Evolutionary conservation across 2,329 filamentous ascomycete species (phyloP).

Genomic region (Apiospora pterosperma): DNA sequence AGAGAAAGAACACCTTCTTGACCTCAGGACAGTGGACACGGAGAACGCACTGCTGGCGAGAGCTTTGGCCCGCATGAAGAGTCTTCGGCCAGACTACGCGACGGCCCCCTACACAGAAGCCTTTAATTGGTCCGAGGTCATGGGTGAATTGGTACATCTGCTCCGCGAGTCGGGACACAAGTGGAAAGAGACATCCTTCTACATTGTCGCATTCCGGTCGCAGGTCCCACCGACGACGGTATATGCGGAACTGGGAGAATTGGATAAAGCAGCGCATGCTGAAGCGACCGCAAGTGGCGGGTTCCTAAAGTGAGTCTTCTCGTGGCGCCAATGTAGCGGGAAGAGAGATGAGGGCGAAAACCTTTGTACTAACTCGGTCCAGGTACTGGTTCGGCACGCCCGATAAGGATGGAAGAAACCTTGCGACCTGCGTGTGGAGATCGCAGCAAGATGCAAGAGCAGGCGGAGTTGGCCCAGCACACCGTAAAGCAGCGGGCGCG

Average conservation of each 20-base stretch:
- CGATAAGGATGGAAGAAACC: constrained; percentile 66
- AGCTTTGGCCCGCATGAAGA: constrained; percentile 63
- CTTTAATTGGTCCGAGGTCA: constrained; percentile 72
- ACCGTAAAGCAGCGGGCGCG: constrained; percentile 62
- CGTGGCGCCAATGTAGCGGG: constrained; percentile 9
- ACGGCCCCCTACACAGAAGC: constrained; percentile 68
- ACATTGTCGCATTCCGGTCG: constrained; percentile 81
- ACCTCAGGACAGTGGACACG: constrained; percentile 62
- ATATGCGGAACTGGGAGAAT: constrained; percentile 61
- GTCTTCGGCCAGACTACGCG: constrained; percentile 68
- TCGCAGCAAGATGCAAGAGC: constrained; percentile 55
- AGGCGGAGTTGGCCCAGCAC: constrained; percentile 58
- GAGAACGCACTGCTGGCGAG: constrained; percentile 68
- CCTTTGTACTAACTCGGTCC: constrained; percentile 16
- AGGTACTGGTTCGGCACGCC: constrained; percentile 86
- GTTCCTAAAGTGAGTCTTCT: constrained; percentile 64
- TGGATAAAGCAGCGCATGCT: constrained; percentile 76
- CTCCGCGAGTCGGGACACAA: constrained; percentile 39
- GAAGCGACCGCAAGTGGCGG: constrained; percentile 79
- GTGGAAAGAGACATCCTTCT: constrained; percentile 68
- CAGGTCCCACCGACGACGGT: constrained; percentile 65
- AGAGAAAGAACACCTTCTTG: constrained; percentile 66
- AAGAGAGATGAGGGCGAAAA: background rate
- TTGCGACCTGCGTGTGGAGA: constrained; percentile 76
- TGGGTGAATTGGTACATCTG: constrained; percentile 55